A percentile compares a stretch with the other conserved stretches of the same genome.
phyloP scores from a whole-genome alignment of 345 rosid genomes.

The Litchi chinensis region DNA sequence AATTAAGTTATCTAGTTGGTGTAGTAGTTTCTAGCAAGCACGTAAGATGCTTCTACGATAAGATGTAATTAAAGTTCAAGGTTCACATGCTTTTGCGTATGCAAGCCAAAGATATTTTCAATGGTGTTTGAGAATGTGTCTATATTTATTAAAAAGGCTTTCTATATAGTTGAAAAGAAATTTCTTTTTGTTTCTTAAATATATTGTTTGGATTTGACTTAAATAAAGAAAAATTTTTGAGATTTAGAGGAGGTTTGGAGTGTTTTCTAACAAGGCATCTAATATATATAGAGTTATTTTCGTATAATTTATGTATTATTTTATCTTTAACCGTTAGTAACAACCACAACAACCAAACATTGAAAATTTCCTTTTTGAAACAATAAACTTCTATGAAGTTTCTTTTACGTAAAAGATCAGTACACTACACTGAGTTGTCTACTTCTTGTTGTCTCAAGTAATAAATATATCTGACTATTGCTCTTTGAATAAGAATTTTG shows the following conservation, averaged over 20 bases:
- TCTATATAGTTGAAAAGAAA: too few species aligned
- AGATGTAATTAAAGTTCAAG: too few species aligned
- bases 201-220: too few species aligned
- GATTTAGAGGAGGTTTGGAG: not conserved
- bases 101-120: too few species aligned
- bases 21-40: not conserved
- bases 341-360: not conserved
- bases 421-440: not conserved
- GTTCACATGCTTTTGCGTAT: too few species aligned
- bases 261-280: not conserved
- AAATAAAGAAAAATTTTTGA: too few species aligned
- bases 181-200: too few species aligned
- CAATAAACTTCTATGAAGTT: slow-evolving; percentile 4
- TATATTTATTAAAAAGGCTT: too few species aligned
- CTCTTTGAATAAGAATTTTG: not conserved
- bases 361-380: not conserved
- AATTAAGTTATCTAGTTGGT: not conserved
- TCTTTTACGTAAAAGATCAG: not conserved
- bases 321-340: not conserved
- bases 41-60: not conserved
- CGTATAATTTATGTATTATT: not conserved
- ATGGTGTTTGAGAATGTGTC: too few species aligned
- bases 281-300: too few species aligned
- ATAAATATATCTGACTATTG: not conserved
- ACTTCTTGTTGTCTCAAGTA: slow-evolving; percentile 19